A percentile compares a stretch with the other conserved stretches of the same genome.
phyloP scores from a whole-genome alignment of 2,329 filamentous ascomycete genomes.

The Drechslerella coelobrocha region DNA sequence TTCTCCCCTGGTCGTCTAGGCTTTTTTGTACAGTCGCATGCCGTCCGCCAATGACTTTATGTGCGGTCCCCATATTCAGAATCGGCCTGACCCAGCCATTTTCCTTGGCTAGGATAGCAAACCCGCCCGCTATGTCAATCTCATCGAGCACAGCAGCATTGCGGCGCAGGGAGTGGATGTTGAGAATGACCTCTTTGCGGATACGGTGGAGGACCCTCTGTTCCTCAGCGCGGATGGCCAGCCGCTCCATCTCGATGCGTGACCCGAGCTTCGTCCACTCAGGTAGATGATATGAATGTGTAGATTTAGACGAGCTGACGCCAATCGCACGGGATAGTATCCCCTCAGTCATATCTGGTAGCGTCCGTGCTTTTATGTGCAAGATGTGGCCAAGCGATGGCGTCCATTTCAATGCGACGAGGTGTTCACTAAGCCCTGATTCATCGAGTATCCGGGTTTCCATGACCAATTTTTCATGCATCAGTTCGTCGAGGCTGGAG shows the following conservation, averaged over 20 bases:
- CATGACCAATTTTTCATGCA: constrained; percentile 67
- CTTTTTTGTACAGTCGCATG: constrained; percentile 92
- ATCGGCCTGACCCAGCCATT: constrained; percentile 75
- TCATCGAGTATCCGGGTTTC: constrained; percentile 41
- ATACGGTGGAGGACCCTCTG: constrained; percentile 77
- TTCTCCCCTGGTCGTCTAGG: constrained; percentile 77
- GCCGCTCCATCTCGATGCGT: constrained; percentile 76
- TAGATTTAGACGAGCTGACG: constrained; percentile 81
- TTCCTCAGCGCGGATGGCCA: constrained; percentile 83
- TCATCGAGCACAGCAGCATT: constrained; percentile 94
- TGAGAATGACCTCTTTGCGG: constrained; percentile 76
- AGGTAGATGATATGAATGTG: constrained; percentile 80
- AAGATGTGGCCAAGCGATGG: constrained; percentile 87
- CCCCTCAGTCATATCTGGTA: constrained; percentile 60
- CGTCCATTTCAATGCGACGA: constrained; percentile 81
- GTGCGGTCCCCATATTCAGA: constrained; percentile 68
- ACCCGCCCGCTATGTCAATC: constrained; percentile 86
- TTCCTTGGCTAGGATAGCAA: constrained; percentile 78
- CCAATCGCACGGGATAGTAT: constrained; percentile 59
- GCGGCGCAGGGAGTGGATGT: constrained; percentile 82
- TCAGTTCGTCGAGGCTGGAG: constrained; percentile 68
- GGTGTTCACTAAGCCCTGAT: constrained; percentile 60
- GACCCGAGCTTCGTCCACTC: constrained; percentile 85
- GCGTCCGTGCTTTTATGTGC: constrained; percentile 83
- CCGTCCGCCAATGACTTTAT: constrained; percentile 82